phyloP scores from a whole-genome alignment of 2,329 filamentous ascomycete genomes.

The Paecilomyces niveus region DNA sequence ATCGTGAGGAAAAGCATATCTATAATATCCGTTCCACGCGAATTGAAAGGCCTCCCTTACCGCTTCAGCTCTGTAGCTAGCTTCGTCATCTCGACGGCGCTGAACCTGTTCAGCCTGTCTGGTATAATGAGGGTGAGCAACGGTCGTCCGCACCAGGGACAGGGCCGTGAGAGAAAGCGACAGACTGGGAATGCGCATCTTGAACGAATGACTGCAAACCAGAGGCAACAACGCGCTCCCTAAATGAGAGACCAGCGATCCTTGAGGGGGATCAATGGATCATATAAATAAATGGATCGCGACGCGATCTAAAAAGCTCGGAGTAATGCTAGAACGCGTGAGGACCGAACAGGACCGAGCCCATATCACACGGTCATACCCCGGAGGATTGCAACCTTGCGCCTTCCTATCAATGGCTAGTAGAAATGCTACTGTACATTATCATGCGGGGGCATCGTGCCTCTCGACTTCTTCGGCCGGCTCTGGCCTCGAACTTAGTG shows the following conservation, averaged over 20 bases:
- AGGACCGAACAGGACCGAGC: not conserved
- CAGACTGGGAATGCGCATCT: constrained; percentile 17
- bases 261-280: not conserved
- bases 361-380: not conserved
- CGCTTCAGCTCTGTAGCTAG: constrained; percentile 44
- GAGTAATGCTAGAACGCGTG: not conserved
- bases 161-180: constrained; percentile 19
- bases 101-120: constrained; percentile 8
- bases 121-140: constrained; percentile 13
- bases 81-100: constrained; percentile 1
- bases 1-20: constrained; percentile 71
- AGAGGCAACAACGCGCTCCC: not conserved
- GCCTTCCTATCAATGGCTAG: not conserved
- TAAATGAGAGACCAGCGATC: not conserved
- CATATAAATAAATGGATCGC: not conserved
- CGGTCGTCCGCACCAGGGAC: constrained; percentile 15
- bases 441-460: not conserved
- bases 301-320: not conserved
- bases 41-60: constrained; percentile 63
- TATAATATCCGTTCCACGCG: constrained; percentile 66
- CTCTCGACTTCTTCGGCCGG: not conserved
- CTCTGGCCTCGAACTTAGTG: not conserved
- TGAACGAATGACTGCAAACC: constrained; percentile 1
- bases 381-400: not conserved
- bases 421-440: not conserved